These are phyloP conservation scores for Alnus rubra DNA, from an alignment of 306 rosid genomes.

Conservation along the genomic window DNA sequence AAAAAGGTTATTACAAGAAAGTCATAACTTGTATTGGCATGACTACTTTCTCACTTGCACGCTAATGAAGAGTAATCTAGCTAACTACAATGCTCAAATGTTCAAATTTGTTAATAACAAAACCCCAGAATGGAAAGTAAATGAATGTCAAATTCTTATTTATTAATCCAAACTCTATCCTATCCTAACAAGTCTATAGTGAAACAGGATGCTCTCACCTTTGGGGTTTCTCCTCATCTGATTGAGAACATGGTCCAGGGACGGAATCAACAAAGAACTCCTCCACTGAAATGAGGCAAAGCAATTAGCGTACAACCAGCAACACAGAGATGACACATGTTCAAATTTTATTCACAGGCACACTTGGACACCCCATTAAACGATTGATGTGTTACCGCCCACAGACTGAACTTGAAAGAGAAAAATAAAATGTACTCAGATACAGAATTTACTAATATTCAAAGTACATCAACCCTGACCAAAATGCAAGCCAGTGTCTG, in stretches of 20 bases:
- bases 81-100: slow-evolving; percentile 36
- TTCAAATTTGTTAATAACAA: slow-evolving; percentile 33
- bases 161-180: slow-evolving; percentile 38
- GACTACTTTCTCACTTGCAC: slow-evolving; percentile 32
- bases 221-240: slow-evolving; percentile 85
- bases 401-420: not conserved
- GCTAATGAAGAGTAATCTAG: slow-evolving; percentile 42
- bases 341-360: not conserved
- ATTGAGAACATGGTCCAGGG: slow-evolving; percentile 76
- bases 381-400: not conserved
- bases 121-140: slow-evolving; percentile 43
- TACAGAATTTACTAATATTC: not conserved
- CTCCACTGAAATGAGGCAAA: slow-evolving; percentile 64
- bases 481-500: not conserved
- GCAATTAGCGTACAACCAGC: slow-evolving; percentile 18
- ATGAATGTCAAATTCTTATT: slow-evolving; percentile 34
- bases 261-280: slow-evolving; percentile 94
- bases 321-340: not conserved
- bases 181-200: slow-evolving; percentile 44
- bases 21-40: slow-evolving; percentile 29
- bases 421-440: not conserved
- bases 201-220: slow-evolving; percentile 41
- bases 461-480: not conserved
- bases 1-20: slow-evolving; percentile 36
- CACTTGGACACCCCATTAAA: not conserved